Conservation (phyloP, 495 filamentous ascomycete species). For the Trichoderma gamsii region DNA sequence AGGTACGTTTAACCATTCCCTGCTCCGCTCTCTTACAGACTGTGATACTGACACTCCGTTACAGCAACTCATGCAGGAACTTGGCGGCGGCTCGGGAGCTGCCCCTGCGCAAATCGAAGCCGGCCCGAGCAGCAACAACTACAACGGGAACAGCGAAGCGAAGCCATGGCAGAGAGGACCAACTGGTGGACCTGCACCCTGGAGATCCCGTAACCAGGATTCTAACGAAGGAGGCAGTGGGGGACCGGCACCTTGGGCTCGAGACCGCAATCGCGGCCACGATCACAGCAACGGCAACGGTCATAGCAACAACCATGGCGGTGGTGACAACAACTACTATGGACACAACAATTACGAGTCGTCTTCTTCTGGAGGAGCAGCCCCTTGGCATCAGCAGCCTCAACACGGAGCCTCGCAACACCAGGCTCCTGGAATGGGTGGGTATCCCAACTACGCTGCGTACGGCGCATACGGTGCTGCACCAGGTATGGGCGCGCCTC, state of each 20-base stretch:
- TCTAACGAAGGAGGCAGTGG: constrained; percentile 35
- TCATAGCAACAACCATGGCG: constrained; percentile 23
- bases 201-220: constrained; percentile 46
- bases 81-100: constrained; percentile 68
- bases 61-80: constrained; percentile 95
- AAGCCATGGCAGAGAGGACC: constrained; percentile 93
- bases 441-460: constrained; percentile 51
- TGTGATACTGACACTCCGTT: constrained; percentile 31
- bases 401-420: constrained; percentile 41
- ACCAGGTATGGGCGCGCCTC: constrained; percentile 48
- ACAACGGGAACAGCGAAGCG: constrained; percentile 41
- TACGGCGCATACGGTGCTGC: constrained; percentile 53
- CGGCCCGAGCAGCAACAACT: constrained; percentile 58
- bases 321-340: constrained; percentile 35
- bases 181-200: constrained; percentile 81
- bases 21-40: neutral
- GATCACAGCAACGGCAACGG: constrained; percentile 27
- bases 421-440: constrained; percentile 52
- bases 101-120: constrained; percentile 81
- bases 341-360: constrained; percentile 19
- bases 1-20: constrained; percentile 51
- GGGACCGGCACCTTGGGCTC: constrained; percentile 48
- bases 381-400: constrained; percentile 50
- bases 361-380: constrained; percentile 22
- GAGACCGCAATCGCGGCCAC: constrained; percentile 44